Base-by-base conservation (phyloP, 2,329 filamentous ascomycete genomes). In the Byssothecium circinans region DNA sequence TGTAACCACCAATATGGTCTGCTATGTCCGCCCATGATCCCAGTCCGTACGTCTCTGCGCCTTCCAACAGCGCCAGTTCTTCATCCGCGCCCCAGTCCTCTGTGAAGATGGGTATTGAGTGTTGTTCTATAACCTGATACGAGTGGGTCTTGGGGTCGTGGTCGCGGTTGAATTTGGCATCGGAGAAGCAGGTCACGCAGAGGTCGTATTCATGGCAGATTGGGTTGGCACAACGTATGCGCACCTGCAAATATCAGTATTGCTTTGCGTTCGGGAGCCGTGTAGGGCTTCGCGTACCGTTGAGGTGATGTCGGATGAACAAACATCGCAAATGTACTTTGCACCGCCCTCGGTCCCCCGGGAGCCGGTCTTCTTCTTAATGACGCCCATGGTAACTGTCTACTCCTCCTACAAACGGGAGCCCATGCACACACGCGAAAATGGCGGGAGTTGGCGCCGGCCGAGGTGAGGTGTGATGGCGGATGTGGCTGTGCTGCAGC, bases 21-120 rank as follows among this genome's bases (percentile, higher is more conserved):
- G 94, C 91, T 53, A 99, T 95, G 65, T 99, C 94, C 32, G 91
- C 90, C 92, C 94, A 99, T 18, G 92, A 97, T 2, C 94, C 94
- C 41, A 99, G 77, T 0, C 94, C 94, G 67, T 99, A 99, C 48
- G 90, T 95, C 72, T 99, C 94, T 10, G 90, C 91, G 18, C 94
- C 94, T 74, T 99, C 94, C 0, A 99, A 75, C 43, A 99, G 76
- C 4, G 97, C 76, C n/a, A 97, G 74, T 71, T 99, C 94, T 69
- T 99, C 94, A 67, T 99, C 94, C 19, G 94, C 94, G 43, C 94
- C 94, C 94, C 94, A 99, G 65, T 96, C 91, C 48, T 84, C 82
- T 57, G 91, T 87, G 64, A 95, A 99, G 49, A 99, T 97, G 1
- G 94, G 94, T 41, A 99, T 95, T 0, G 92, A 96, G 67, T 99